These are phyloP conservation scores for Fusarium succisae DNA, from an alignment of 2,329 filamentous ascomycete species.

Conservation along the genomic window DNA sequence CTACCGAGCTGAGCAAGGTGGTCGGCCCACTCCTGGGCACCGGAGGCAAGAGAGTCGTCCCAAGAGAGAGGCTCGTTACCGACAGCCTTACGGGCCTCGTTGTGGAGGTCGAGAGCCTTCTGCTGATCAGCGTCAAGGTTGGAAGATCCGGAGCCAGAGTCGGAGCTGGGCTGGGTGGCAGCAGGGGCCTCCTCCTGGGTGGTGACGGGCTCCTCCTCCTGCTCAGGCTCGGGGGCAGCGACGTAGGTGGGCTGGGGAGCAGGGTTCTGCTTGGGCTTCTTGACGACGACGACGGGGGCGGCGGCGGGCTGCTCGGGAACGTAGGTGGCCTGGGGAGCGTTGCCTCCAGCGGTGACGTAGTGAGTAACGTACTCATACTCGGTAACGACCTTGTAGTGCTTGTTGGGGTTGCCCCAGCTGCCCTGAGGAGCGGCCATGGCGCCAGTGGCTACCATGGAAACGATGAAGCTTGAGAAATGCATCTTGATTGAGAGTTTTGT, in stretches of 20 bases:
- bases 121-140: constrained; percentile 34
- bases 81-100: constrained; percentile 37
- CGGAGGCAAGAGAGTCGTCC: constrained; percentile 35
- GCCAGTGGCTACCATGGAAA: constrained; percentile 25
- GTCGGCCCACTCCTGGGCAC: constrained; percentile 38
- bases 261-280: neutral
- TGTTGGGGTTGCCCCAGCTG: neutral
- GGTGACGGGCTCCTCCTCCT: neutral
- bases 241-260: neutral
- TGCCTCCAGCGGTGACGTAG: constrained; percentile 19
- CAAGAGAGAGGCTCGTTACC: constrained; percentile 31
- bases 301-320: neutral
- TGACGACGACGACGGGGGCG: neutral
- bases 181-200: neutral
- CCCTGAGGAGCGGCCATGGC: constrained; percentile 31
- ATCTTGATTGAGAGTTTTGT: constrained; percentile 29
- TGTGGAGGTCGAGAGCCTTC: constrained; percentile 39
- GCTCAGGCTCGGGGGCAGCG: neutral
- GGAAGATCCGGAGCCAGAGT: constrained; percentile 10
- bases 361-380: constrained; percentile 26
- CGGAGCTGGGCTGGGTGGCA: neutral
- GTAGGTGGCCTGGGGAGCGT: neutral
- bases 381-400: constrained; percentile 17
- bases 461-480: constrained; percentile 31
- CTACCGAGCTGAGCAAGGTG: constrained; percentile 32